phyloP scores from a whole-genome alignment of 2,329 filamentous ascomycete genomes.

The Pyrenophora teres region DNA sequence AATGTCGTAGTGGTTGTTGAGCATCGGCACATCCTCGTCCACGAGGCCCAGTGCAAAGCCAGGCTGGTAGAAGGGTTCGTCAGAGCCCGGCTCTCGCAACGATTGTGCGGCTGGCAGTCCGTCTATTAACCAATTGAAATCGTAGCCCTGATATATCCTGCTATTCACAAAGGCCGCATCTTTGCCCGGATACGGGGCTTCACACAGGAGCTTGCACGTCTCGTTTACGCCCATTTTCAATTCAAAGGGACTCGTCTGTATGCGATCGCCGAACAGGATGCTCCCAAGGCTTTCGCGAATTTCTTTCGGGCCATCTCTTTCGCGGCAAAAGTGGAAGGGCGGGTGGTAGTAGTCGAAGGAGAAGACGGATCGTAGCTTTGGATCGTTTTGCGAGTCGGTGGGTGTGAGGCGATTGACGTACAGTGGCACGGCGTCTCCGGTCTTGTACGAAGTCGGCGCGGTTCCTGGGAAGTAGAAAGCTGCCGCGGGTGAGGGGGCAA shows the following conservation, averaged over 20 bases:
- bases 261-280: constrained; percentile 95
- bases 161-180: constrained; percentile 80
- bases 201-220: constrained; percentile 81
- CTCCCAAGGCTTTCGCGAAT: constrained; percentile 90
- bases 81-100: constrained; percentile 74
- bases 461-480: constrained; percentile 97
- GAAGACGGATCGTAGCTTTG: constrained; percentile 86
- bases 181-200: constrained; percentile 66
- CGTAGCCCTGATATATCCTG: constrained; percentile 83
- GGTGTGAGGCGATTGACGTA: constrained; percentile 93
- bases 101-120: constrained; percentile 88
- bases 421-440: constrained; percentile 78
- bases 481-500: constrained; percentile 46
- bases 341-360: constrained; percentile 96
- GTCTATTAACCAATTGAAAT: constrained; percentile 94
- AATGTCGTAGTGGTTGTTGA: constrained; percentile 98
- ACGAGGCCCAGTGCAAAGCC: constrained; percentile 79
- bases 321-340: constrained; percentile 85
- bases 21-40: constrained; percentile 59
- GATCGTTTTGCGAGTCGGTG: constrained; percentile 74
- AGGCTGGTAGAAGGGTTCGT: constrained; percentile 83
- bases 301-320: constrained; percentile 74
- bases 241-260: constrained; percentile 94
- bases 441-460: constrained; percentile 88
- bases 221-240: constrained; percentile 86